A percentile compares a stretch with the other conserved stretches of the same genome.
Evolutionary conservation across 179 eudicot genomes (phyloP).

Genomic region (Spergularia azorica): DNA sequence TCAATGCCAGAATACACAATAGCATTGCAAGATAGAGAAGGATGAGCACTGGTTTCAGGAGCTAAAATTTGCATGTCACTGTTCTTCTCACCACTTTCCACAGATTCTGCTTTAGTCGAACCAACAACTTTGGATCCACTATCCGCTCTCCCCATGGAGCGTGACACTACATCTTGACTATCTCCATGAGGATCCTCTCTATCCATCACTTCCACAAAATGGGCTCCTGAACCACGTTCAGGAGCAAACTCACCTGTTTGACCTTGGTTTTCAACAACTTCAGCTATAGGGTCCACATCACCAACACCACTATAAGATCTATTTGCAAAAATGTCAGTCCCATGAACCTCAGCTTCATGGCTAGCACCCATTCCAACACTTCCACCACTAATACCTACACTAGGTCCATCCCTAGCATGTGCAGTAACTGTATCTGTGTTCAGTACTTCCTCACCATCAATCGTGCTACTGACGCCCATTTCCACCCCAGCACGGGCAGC

Average conservation of each 20-base stretch:
- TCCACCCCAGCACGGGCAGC: slow-evolving; percentile 63
- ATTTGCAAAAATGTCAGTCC: slow-evolving; percentile 72
- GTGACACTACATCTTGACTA: slow-evolving; percentile 87
- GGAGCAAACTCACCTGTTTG: slow-evolving; percentile 89
- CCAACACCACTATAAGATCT: slow-evolving; percentile 90
- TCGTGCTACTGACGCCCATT: slow-evolving; percentile 95
- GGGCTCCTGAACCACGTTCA: slow-evolving; percentile 69
- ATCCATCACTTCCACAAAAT: slow-evolving; percentile 77
- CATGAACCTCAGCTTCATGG: slow-evolving; percentile 99
- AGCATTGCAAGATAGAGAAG: slow-evolving; percentile 98
- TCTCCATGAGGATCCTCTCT: slow-evolving; percentile 94
- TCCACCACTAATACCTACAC: slow-evolving; percentile 95
- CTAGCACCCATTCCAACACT: slow-evolving; percentile 99
- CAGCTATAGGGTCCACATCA: slow-evolving; percentile 91
- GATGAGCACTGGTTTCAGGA: slow-evolving; percentile 69
- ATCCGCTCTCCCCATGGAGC: slow-evolving; percentile 83
- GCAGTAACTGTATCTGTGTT: slow-evolving; percentile 79
- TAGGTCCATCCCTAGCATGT: slow-evolving; percentile 78
- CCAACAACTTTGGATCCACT: slow-evolving; percentile 94
- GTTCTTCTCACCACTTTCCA: slow-evolving; percentile 96
- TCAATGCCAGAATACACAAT: slow-evolving; percentile 86
- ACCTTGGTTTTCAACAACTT: slow-evolving; percentile 94
- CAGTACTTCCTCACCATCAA: slow-evolving; percentile 84
- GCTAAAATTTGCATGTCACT: slow-evolving; percentile 60
- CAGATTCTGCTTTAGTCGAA: slow-evolving; percentile 87